Percentiles rank a stretch among this genome's conserved stretches.
Conservation (phyloP, 2,329 filamentous ascomycete species). For the Alternaria atra region DNA sequence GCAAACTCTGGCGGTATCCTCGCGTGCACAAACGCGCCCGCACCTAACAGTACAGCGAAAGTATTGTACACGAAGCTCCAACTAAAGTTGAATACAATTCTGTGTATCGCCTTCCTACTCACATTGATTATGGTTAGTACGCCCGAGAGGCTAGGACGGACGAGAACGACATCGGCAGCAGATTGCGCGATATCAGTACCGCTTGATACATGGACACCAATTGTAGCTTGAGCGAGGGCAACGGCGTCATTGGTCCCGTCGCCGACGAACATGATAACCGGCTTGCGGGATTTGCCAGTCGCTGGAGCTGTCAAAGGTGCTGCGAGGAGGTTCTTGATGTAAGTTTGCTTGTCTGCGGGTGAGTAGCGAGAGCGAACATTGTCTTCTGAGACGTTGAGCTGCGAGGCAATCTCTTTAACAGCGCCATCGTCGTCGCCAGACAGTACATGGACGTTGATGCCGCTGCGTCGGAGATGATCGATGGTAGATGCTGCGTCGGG, state of each 20-base stretch:
- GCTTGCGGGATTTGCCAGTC: conserved; percentile 8
- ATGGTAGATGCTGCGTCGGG: conserved; percentile 63
- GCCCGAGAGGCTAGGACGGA: conserved; percentile 58
- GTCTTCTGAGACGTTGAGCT: conserved; percentile 43
- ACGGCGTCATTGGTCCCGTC: conserved; percentile 85
- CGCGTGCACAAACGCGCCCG: conserved; percentile 63
- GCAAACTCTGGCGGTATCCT: conserved; percentile 72
- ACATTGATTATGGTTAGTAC: conserved; percentile 67
- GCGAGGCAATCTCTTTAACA: conserved; percentile 56
- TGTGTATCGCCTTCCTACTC: conserved; percentile 52
- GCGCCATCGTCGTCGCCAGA: conserved; percentile 65
- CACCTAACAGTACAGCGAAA: conserved; percentile 71
- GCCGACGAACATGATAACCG: conserved; percentile 72
- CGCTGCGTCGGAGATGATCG: conserved; percentile 56
- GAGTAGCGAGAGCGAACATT: conserved; percentile 59
- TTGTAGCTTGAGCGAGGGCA: conserved; percentile 73
- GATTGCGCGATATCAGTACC: conserved; percentile 68
- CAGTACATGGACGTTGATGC: conserved; percentile 63
- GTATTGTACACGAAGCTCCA: conserved; percentile 78
- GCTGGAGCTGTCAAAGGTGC: neutral
- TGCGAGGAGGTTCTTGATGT: conserved; percentile 53
- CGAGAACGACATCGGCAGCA: conserved; percentile 74
- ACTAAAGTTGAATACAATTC: conserved; percentile 70
- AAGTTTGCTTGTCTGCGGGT: conserved; percentile 64
- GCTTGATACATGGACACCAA: conserved; percentile 74